Evolutionary conservation across 2,329 filamentous ascomycete genomes (phyloP).

Genomic region (Nothomitra cinnamomea): DNA sequence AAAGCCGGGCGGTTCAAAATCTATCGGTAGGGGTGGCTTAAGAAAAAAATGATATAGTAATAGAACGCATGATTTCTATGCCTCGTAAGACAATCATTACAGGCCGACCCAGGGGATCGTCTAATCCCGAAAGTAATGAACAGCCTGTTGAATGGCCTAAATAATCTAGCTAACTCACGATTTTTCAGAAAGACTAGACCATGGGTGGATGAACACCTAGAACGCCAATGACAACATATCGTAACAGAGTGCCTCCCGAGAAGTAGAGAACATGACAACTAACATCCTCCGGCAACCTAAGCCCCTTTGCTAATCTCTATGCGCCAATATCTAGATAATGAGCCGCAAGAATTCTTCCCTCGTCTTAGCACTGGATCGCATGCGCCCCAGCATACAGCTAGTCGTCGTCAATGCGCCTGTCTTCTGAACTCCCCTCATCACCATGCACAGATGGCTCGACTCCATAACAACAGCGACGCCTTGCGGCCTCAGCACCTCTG

Average conservation of each 20-base stretch:
- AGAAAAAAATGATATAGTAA: too few relatives aligned
- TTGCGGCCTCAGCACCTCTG: constrained; percentile 81
- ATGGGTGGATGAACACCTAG: constrained; percentile 3
- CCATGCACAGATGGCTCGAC: constrained; percentile 92
- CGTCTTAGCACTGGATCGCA: constrained; percentile 83
- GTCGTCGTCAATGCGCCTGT: constrained; percentile 75
- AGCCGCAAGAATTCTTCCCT: constrained; percentile 89
- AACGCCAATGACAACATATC: constrained; percentile 4
- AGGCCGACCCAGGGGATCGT: neutral
- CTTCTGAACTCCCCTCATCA: constrained; percentile 97
- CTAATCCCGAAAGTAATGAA: neutral
- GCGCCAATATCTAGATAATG: constrained; percentile 30
- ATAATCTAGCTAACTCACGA: neutral
- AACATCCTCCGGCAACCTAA: neutral
- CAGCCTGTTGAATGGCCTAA: neutral
- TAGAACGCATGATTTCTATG: too few relatives aligned
- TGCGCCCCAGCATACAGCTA: constrained; percentile 92
- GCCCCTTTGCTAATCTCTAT: neutral
- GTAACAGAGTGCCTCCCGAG: neutral
- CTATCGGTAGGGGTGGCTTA: too few relatives aligned
- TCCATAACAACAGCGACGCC: constrained; percentile 97
- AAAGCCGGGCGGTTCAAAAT: too few relatives aligned
- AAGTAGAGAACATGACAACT: too few relatives aligned
- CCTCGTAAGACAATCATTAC: too few relatives aligned
- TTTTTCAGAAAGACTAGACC: neutral